Base-by-base conservation (phyloP, 768 basidiomycete species). In the Boletus reticuloceps region DNA sequence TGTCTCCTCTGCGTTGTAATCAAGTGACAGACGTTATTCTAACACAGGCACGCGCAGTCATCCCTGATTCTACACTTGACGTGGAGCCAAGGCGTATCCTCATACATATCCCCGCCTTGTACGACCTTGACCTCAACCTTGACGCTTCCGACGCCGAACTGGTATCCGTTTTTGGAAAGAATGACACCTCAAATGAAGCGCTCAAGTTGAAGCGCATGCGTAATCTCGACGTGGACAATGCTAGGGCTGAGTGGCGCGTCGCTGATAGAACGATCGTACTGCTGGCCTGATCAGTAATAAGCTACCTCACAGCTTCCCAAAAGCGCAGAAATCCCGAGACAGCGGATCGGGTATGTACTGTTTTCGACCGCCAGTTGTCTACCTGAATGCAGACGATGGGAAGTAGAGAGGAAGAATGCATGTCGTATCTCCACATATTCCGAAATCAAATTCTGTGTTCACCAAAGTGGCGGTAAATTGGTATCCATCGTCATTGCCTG, bases 161-260 rank as follows among this genome's bases (percentile, higher is more conserved):
- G 41, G 70, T 70, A 53, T 57, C 60, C 32, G 34, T 51, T 13
- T 66, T 69, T 46, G 55, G 55, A 19, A 58, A 58, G 17, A 51
- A 54, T 7, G 55, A 29, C 16, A 63, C 65, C 46, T 41, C 50
- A 27, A 47, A 65, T 52, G 58, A 69, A 55, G 60, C 76, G 57
- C 64, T 88, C 48, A 69, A 65, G 54, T 74, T 89, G 37, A 88
- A 88, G 61, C 77, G 82, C 41, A 77, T 80, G 62, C 73, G 83
- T 6, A 75, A 77, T 38, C 75, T 90, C 16, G 77, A 87, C 53
- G 81, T 89, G 0, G 85, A 88, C 22, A 67, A 62, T 3, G 88
- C 88, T 1, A 72, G 65, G 44, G 88, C 86, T 8, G 84, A 89
- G 66, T 91, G 89, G 89, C 76, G 74, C 34, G 77, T 88, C 20